Evolutionary conservation across 129 eudicot genomes (phyloP), one percentile per base, ranked within the genome.

Genomic region (Artemisia tridentata): DNA sequence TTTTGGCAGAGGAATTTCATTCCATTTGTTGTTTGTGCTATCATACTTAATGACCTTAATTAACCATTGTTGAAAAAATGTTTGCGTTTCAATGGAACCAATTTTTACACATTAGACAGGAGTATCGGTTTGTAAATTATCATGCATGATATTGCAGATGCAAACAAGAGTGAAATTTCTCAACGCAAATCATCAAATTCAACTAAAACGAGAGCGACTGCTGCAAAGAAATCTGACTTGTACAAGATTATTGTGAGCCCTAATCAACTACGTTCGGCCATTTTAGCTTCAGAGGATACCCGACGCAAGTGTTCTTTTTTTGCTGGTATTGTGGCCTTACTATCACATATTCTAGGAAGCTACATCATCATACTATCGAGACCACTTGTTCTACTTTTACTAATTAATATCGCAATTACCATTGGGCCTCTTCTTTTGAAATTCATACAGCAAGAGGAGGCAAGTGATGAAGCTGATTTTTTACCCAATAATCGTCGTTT

Each of bases 381-480:
- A 69, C 98, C 98, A 49, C 84, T 92, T 72, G 71, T 75, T 78
- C 78, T 92, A 46, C 86, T 92, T 73, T 13, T 92, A 23, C 54
- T 87, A 61, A 76, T 92, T 64, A 89, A 92, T 72, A 68, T 85
- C 72, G 66, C 86, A 15, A 71, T 89, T 11, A 83, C 78, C n/a
- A 21, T 87, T 62, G 83, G 72, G 18, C 81, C 91, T 19, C 81
- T 87, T 53, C 47, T 71, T 76, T 21, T 86, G 65, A 56, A 16
- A 48, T 51, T 77, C 69, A 57, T 51, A 38, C 82, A 76, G 12
- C 67, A 71, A 5, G 77, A 53, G 29, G 47, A 29, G 8, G 20
- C 76, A 60, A 72, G 78, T 57, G n/a, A n/a, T n/a, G 88, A 69
- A 50, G 34, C 31, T 18, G 82, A 72, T 66, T n/a, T n/a, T n/a